These are phyloP conservation scores for Physaria fendleri DNA, from an alignment of 345 rosid genomes.

Conservation along the genomic window DNA sequence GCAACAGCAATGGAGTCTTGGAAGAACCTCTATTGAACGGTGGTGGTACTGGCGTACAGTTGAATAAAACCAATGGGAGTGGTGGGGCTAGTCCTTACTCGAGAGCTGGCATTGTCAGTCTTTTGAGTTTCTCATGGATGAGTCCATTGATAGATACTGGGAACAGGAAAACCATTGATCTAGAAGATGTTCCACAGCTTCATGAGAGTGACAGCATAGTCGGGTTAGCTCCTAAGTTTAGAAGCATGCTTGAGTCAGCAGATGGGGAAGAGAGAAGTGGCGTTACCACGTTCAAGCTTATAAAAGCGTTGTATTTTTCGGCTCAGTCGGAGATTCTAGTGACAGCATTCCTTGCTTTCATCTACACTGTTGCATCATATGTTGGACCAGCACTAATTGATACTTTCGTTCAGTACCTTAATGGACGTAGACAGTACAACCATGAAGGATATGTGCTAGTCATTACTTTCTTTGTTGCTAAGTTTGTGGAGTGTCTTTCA, in stretches of 20 bases:
- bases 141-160: constrained; percentile 52
- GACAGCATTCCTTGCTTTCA: constrained; percentile 34
- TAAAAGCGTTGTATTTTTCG: constrained; percentile 38
- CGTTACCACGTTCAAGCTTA: constrained; percentile 43
- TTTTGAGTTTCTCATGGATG: constrained; percentile 60
- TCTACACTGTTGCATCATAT: constrained; percentile 42
- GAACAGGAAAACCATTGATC: constrained; percentile 49
- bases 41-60: constrained; percentile 1
- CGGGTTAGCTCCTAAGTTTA: constrained; percentile 34
- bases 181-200: constrained; percentile 64
- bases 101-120: constrained; percentile 38
- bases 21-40: constrained; percentile 46
- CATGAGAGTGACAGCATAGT: constrained; percentile 41
- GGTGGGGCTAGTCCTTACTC: constrained; percentile 44
- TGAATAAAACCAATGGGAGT: constrained; percentile 31
- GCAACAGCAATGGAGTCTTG: constrained; percentile 26
- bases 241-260: constrained; percentile 37
- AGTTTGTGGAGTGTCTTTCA: constrained; percentile 52
- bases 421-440: constrained; percentile 39
- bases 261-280: constrained; percentile 23
- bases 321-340: constrained; percentile 43
- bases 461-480: constrained; percentile 44
- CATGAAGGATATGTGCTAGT: constrained; percentile 54
- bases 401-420: constrained; percentile 50
- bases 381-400: constrained; percentile 64